Evolutionary conservation across 139 green algal genomes (phyloP).

Genomic region (Chlamydomonas eustigma): DNA sequence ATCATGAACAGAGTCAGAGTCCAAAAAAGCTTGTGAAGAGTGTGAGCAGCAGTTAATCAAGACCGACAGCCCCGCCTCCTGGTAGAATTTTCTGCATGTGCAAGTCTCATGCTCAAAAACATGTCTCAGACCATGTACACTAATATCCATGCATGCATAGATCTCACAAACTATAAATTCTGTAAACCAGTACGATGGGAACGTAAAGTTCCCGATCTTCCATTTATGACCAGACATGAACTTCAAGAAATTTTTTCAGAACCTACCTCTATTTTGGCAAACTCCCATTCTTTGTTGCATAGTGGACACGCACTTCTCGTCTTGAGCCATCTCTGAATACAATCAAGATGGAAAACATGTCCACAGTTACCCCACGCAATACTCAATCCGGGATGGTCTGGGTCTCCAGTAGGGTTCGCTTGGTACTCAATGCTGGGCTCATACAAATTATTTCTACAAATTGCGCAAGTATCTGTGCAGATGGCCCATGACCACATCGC

Average conservation of each 20-base stretch:
- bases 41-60: too few species aligned
- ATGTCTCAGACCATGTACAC: constrained; percentile 84
- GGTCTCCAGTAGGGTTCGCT: constrained; percentile 89
- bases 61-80: constrained; percentile 5
- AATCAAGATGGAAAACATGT: constrained; percentile 98
- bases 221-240: too few species aligned
- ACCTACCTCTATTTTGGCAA: constrained; percentile 82
- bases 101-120: neutral
- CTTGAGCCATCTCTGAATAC: constrained; percentile 96
- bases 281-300: constrained; percentile 96
- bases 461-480: constrained; percentile 94
- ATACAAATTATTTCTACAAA: constrained; percentile 98
- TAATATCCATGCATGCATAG: constrained; percentile 95
- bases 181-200: too few species aligned
- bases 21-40: too few species aligned
- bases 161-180: constrained; percentile 85
- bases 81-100: constrained; percentile 16
- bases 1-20: too few species aligned
- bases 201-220: too few species aligned
- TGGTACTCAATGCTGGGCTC: constrained; percentile 98
- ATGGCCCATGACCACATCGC: constrained; percentile 97
- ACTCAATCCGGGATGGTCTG: constrained; percentile 83
- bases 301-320: constrained; percentile 88
- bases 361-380: constrained; percentile 94
- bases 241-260: neutral